Base-by-base conservation (phyloP, 2,329 filamentous ascomycete species). In the Talaromyces pinophilus region DNA sequence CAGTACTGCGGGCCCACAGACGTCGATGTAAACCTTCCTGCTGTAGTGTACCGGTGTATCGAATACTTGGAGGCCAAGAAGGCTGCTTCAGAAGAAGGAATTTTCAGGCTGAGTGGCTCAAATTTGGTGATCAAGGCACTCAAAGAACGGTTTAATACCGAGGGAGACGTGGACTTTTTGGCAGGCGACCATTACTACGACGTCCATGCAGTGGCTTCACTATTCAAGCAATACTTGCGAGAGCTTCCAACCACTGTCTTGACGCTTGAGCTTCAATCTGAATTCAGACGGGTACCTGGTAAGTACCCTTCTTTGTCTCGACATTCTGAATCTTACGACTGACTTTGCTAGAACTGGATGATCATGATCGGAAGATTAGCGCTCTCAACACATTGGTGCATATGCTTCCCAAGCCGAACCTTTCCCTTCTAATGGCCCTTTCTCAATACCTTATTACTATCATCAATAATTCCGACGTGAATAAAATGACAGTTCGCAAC, bases 401-500 rank as follows among this genome's bases (percentile, higher is more conserved):
- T 76, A 87, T 86, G 70, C 84, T 99, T 35, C 95, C 95, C 0
- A 84, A 86, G 67, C 87, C 90, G 42, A 99, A 99, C 69, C 87
- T 89, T 57, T 89, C 91, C 2, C 82, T 99, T 52, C 84, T 99
- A 46, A 89, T 90, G 72, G 93, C 96, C 69, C 82, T 99, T 64
- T 92, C 94, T 59, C 88, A 91, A 3, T 97, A 97, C 80, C 81
- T 99, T 72, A 92, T 97, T 75, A 90, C 91, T 73, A 94, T 99
- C 72, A 92, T 97, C 74, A 93, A 95, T 78, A 93, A 97, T 72
- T 85, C 92, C 6, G 89, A 92, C 72, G 83, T 90, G 69, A 99
- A 99, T 82, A 98, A 97, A 84, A 99, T 99, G 95, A 97, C 92
- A 11, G 92, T 97, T 63, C 89, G 94, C 70, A 99, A 99, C 74